These are phyloP conservation scores for Oryza nivara DNA, from an alignment of 176 grass and related monocot species.

Conservation along the genomic window DNA sequence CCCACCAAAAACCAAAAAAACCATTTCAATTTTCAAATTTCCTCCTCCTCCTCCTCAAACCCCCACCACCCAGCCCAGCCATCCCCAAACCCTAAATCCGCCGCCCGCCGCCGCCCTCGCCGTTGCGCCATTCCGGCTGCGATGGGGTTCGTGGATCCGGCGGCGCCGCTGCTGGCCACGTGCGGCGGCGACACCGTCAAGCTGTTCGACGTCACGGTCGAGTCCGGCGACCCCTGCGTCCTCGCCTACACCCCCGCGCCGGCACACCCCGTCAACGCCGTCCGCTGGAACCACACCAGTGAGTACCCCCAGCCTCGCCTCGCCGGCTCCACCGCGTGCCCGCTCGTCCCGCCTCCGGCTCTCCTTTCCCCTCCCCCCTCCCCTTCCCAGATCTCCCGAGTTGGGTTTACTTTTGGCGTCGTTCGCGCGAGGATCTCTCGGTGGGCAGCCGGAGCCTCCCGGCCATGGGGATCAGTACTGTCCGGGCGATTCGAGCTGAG, in stretches of 20 bases:
- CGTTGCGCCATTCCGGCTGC: background rate
- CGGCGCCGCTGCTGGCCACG: conserved; percentile 73
- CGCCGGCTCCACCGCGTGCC: background rate
- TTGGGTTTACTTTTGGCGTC: background rate
- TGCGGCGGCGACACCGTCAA: conserved; percentile 95
- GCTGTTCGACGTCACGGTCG: conserved; percentile 79
- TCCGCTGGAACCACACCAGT: conserved; percentile 98
- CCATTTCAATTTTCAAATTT: conserved; percentile 61
- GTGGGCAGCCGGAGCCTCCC: background rate
- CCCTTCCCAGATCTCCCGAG: conserved; percentile 39
- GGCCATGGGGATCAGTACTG: background rate
- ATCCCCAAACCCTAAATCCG: conserved; percentile 29
- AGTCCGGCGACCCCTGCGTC: conserved; percentile 83
- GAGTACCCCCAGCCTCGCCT: conserved; percentile 29
- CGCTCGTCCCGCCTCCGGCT: background rate
- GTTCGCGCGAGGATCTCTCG: conserved; percentile 1
- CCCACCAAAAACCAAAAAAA: background rate
- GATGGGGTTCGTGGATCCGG: conserved; percentile 90
- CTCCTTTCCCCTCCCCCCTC: no score
- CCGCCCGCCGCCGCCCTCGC: background rate
- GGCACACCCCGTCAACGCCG: conserved; percentile 68
- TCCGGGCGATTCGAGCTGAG: background rate
- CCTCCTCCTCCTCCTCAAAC: conserved; percentile 1
- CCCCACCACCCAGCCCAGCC: background rate
- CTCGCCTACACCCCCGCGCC: conserved; percentile 75